These are phyloP conservation scores for Phoma sp. DNA, from an alignment of 2,329 filamentous ascomycete genomes.

Conservation along the genomic window DNA sequence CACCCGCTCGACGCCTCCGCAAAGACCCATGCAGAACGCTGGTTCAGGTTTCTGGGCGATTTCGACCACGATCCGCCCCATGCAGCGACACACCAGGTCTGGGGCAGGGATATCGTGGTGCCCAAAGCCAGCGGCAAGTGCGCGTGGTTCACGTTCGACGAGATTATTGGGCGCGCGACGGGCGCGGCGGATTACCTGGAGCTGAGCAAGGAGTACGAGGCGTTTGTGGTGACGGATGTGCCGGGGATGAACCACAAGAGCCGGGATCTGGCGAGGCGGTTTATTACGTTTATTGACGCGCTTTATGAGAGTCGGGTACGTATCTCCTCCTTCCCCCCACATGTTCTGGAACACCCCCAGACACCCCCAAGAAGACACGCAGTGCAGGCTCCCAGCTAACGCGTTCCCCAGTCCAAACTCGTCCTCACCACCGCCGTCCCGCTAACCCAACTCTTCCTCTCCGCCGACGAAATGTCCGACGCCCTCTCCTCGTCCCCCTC, in stretches of 20 bases:
- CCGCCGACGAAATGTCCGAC: conserved; percentile 57
- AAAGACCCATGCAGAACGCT: conserved; percentile 82
- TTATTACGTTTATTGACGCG: conserved; percentile 98
- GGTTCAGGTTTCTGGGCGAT: conserved; percentile 94
- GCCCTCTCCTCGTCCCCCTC: conserved; percentile 50
- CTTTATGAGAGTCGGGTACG: conserved; percentile 77
- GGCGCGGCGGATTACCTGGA: conserved; percentile 96
- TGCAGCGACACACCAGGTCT: conserved; percentile 79
- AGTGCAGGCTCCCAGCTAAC: background rate
- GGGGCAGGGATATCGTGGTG: conserved; percentile 89
- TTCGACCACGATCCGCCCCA: conserved; percentile 77
- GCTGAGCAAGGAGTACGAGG: conserved; percentile 85
- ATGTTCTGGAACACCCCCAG: background rate
- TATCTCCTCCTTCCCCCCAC: background rate
- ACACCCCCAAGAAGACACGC: too few species aligned
- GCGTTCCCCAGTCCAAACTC: conserved; percentile 74
- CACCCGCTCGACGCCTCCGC: conserved; percentile 82
- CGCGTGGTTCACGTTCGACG: conserved; percentile 90
- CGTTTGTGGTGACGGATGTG: conserved; percentile 89
- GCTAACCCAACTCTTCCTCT: conserved; percentile 83
- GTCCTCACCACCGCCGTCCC: conserved; percentile 90
- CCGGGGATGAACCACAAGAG: conserved; percentile 88
- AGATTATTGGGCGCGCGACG: conserved; percentile 86
- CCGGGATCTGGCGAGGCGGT: conserved; percentile 85
- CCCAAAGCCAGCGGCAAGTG: conserved; percentile 86